Evolutionary conservation across 1,284 basidiomycete species (phyloP).

Genomic region (Agroathelia rolfsii): DNA sequence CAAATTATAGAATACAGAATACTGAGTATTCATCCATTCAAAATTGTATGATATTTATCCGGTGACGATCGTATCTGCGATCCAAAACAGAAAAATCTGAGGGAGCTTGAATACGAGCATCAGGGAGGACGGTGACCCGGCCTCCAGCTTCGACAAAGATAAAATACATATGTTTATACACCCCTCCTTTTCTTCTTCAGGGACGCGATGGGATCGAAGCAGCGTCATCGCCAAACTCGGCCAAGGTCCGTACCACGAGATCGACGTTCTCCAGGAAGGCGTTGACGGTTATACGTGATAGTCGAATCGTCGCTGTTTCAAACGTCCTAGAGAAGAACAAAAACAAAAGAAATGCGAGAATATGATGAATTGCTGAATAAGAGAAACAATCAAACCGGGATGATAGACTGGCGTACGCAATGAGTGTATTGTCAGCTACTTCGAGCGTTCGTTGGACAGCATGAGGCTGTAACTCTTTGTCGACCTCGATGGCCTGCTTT

Average conservation of each 20-base stretch:
- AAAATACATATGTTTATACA: conserved; percentile 4
- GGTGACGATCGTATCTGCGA: too few relatives aligned
- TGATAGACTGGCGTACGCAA: too few relatives aligned
- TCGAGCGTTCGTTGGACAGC: conserved; percentile 63
- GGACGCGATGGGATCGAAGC: conserved; percentile 16
- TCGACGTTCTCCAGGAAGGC: conserved; percentile 83
- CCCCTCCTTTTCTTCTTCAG: conserved; percentile 6
- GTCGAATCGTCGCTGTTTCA: conserved; percentile 66
- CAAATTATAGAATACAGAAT: too few relatives aligned
- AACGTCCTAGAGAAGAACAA: conserved; percentile 43
- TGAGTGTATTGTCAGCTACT: conserved; percentile 55
- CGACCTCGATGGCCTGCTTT: conserved; percentile 75
- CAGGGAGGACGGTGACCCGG: too few relatives aligned
- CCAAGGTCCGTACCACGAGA: conserved; percentile 73
- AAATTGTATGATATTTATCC: too few relatives aligned
- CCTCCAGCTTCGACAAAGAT: conserved; percentile 8
- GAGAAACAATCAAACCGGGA: too few relatives aligned
- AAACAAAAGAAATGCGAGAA: conserved; percentile 3
- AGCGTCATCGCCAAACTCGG: conserved; percentile 62
- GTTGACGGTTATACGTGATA: conserved; percentile 76
- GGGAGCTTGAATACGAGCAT: too few relatives aligned
- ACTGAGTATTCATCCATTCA: too few relatives aligned
- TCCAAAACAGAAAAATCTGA: too few relatives aligned
- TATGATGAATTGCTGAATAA: conserved; percentile 3
- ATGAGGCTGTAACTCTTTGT: conserved; percentile 71